Base-by-base conservation (phyloP, 208 protist genomes). In the Trypanosoma cruzi region DNA sequence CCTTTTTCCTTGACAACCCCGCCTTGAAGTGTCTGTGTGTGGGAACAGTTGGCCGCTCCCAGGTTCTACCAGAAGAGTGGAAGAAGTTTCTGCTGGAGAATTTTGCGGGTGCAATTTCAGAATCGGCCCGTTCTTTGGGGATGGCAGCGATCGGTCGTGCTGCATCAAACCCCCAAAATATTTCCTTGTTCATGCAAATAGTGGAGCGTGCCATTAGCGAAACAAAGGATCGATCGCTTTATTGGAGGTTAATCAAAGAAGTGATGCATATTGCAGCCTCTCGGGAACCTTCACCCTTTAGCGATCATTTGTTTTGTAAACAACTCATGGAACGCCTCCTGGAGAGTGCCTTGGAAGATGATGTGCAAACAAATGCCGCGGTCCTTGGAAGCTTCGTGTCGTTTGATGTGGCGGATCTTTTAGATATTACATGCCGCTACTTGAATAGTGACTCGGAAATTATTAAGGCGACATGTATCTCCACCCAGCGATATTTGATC, bases 241-340 rank as follows among this genome's bases (percentile, higher is more conserved):
- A 82, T 66, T 75, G 85, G 70, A 82, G 74, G 57, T 75, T 74
- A 24, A 54, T 90, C 16, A 81, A 79, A 28, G 69, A 75, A 34
- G 73, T 71, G 2, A 69, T 74, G 26, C 54, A 71, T 13, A 44
- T 68, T n/a, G 69, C 79, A 1, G 68, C 68, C 16, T 13, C 65
- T 5, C 67, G 24, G 13, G 11, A 63, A 24, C 22, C 24, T 32
- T 83, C 74, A 10, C 61, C 56, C 55, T 84, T 86, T 36, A 75
- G 74, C 71, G 64, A 80, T 57, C 24, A 52, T 5, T 55, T 46
- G 6, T 56, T 76, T 11, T 84, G 85, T 64, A 55, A 73, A 29
- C 20, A 14, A 31, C 40, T 86, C 2, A 67, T 79, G 52, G 50
- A 60, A 29, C 60, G 64, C 4, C 66, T 90, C 20, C 53, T 90